Evolutionary conservation across 768 basidiomycete genomes (phyloP), one percentile per base, ranked within the genome.

Genomic region (Goffeauzyma gilvescens): DNA sequence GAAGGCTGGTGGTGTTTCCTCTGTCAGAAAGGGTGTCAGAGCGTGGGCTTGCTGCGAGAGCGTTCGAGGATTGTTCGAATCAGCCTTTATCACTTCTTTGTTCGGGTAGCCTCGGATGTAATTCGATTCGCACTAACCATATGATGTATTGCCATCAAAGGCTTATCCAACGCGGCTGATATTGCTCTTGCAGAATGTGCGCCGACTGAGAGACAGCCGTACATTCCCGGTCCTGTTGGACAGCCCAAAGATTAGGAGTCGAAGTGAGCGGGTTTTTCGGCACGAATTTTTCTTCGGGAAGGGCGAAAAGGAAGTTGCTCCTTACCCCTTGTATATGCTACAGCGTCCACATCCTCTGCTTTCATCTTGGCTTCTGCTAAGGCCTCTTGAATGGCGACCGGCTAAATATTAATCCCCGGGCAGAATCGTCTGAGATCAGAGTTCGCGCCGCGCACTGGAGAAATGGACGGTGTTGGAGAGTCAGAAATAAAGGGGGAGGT

Each of bases 311-410:
- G n/a, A n/a, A n/a, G n/a, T n/a, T n/a, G n/a, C n/a, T n/a, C n/a
- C 46, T 83, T 82, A 12, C 85, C 90, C 51, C 84, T 71, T 2
- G 89, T 95, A 55, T 81, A 90, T 1, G 87, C 89, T 31, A 93
- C 72, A 2, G 82, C 89, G 50, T 90, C 78, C 7, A 95, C 67
- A 33, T 83, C 75, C 2, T 61, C 61, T 36, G 76, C 65, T 2
- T 65, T 59, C 25, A 86, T 45, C 1, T 68, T 61, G 0, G 87
- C 79, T 28, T 84, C 75, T 2, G 58, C 42, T 20, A 95, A 68
- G 1, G 85, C 84, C 42, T 66, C 67, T 24, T 62, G 63, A 30
- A 90, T 76, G 4, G 79, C 85, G 20, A 66, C 55, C 13, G 86
- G 89, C 85, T 86, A 53, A 21, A 28, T 15, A 24, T 18, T 8